Evolutionary conservation across 352 stramenopile genomes (phyloP).

Genomic region (Phytophthora pluvialis): DNA sequence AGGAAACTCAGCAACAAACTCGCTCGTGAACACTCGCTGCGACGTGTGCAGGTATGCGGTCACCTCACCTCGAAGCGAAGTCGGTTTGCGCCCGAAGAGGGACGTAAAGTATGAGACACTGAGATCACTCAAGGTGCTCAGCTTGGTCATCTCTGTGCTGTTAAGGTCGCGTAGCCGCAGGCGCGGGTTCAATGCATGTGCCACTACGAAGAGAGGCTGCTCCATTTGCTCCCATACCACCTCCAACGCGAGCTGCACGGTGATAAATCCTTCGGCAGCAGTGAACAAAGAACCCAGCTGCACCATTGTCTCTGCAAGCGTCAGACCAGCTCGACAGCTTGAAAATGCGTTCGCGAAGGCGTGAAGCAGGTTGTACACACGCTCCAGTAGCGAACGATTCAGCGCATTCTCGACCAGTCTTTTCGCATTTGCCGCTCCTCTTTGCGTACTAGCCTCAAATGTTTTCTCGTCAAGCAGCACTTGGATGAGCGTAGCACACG

Average conservation of each 20-base stretch:
- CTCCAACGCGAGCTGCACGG: constrained; percentile 60
- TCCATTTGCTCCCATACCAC: constrained; percentile 59
- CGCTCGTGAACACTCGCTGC: constrained; percentile 50
- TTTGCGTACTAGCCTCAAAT: constrained; percentile 38
- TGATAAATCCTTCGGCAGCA: constrained; percentile 52
- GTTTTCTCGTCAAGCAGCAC: constrained; percentile 50
- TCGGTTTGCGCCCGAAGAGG: constrained; percentile 53
- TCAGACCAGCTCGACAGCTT: constrained; percentile 29
- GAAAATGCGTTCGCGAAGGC: constrained; percentile 42
- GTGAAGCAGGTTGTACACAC: constrained; percentile 51
- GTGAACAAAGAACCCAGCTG: constrained; percentile 55
- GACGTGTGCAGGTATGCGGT: constrained; percentile 73
- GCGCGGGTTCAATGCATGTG: constrained; percentile 65
- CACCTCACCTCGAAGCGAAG: constrained; percentile 62
- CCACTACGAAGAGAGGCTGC: constrained; percentile 71
- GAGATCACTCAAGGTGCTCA: constrained; percentile 67
- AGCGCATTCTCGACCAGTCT: constrained; percentile 43
- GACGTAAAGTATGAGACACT: constrained; percentile 61
- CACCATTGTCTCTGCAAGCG: constrained; percentile 49
- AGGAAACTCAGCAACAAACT: constrained; percentile 65
- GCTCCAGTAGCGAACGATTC: constrained; percentile 43
- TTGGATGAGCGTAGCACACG: constrained; percentile 43
- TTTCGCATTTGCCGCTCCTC: constrained; percentile 33
- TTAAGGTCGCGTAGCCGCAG: constrained; percentile 49
- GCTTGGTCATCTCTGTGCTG: constrained; percentile 55